phyloP scores from a whole-genome alignment of 345 rosid genomes.

The Bruguiera parviflora region DNA sequence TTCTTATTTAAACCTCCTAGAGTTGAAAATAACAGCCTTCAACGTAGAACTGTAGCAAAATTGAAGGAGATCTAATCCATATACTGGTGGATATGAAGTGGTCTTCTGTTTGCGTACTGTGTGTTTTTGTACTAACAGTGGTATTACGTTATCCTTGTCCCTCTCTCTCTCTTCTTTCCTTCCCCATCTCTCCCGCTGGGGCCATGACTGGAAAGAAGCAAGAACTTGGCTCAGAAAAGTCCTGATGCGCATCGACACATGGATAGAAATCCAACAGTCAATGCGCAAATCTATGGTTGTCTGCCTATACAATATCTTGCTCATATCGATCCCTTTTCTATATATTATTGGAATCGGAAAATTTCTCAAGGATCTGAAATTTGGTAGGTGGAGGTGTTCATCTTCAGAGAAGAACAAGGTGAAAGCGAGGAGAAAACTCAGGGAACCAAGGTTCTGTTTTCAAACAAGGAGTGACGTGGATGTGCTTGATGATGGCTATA shows the following conservation, averaged over 20 bases:
- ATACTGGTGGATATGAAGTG: conserved; percentile 4
- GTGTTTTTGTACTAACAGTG: too few species aligned
- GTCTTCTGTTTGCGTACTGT: too few species aligned
- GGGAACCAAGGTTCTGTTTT: conserved; percentile 98
- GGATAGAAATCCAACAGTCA: conserved; percentile 19
- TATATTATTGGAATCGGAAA: not conserved
- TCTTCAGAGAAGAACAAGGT: conserved; percentile 64
- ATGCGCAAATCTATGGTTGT: conserved; percentile 21
- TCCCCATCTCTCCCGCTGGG: too few species aligned
- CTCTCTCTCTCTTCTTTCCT: too few species aligned
- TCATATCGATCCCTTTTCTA: not conserved
- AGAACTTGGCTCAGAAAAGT: conserved; percentile 17
- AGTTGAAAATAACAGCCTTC: conserved; percentile 17
- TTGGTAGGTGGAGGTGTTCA: conserved; percentile 77
- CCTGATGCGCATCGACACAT: conserved; percentile 26
- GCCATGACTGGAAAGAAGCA: conserved; percentile 11
- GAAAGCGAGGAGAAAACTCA: conserved; percentile 80
- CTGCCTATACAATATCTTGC: not conserved
- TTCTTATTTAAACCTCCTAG: not conserved
- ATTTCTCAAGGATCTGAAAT: conserved; percentile 1
- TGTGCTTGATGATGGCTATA: conserved; percentile 95
- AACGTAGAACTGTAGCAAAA: conserved; percentile 12
- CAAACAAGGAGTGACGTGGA: conserved; percentile 95
- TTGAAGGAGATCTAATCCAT: conserved; percentile 27
- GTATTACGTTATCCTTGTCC: too few species aligned